A percentile compares a stretch with the other conserved stretches of the same genome.
Conservation (phyloP, 352 stramenopile genomes). For the Aphanomyces invadans region DNA sequence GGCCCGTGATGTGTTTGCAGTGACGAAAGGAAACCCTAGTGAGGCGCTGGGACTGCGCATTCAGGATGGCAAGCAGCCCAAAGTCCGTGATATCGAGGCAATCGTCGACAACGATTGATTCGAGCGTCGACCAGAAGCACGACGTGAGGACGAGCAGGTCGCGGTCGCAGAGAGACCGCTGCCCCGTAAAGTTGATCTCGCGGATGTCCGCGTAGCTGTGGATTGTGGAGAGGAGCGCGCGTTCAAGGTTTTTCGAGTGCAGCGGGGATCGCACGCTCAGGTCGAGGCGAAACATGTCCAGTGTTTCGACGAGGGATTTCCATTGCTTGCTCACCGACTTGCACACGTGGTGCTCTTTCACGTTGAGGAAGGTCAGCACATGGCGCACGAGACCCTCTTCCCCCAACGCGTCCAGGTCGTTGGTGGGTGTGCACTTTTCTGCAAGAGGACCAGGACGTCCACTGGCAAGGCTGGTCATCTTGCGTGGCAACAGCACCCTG, state of each 20-base stretch:
- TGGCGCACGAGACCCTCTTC: slow-evolving; percentile 41
- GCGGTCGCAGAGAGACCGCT: slow-evolving; percentile 53
- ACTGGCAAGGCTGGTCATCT: neutral
- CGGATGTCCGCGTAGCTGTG: slow-evolving; percentile 61
- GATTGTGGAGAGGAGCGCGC: slow-evolving; percentile 48
- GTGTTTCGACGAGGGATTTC: slow-evolving; percentile 54
- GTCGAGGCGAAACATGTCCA: slow-evolving; percentile 58
- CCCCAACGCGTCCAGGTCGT: slow-evolving; percentile 15
- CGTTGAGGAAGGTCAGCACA: slow-evolving; percentile 60
- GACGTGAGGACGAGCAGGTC: slow-evolving; percentile 75
- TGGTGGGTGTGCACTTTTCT: neutral
- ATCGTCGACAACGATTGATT: slow-evolving; percentile 55
- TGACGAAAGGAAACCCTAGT: slow-evolving; percentile 55
- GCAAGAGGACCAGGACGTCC: neutral
- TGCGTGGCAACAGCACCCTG: neutral
- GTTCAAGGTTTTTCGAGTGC: slow-evolving; percentile 39
- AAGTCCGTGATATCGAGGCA: slow-evolving; percentile 77
- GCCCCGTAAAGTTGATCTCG: slow-evolving; percentile 56
- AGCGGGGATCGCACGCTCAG: slow-evolving; percentile 52
- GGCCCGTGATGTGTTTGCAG: slow-evolving; percentile 66
- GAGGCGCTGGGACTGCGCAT: slow-evolving; percentile 67
- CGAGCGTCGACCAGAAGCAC: slow-evolving; percentile 67
- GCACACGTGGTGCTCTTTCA: slow-evolving; percentile 64
- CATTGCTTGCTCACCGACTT: slow-evolving; percentile 49
- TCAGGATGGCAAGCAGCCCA: slow-evolving; percentile 67